These are phyloP conservation scores for Medicago ruthenica DNA, from an alignment of 306 rosid genomes.

Conservation along the genomic window DNA sequence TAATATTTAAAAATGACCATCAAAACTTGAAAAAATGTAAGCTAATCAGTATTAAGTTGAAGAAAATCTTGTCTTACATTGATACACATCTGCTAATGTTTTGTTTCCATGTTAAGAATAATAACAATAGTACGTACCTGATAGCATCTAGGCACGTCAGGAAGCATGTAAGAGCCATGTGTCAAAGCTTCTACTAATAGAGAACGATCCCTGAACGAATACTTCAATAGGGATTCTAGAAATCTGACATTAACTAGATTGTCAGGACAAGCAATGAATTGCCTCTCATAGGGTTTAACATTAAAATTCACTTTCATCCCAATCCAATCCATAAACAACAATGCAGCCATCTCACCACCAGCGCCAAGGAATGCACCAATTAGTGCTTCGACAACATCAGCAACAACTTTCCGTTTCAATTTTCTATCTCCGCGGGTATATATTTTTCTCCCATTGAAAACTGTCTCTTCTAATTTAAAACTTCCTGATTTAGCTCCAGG, in stretches of 20 bases:
- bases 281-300: conserved; percentile 51
- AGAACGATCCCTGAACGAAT: conserved; percentile 63
- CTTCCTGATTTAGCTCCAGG: conserved; percentile 59
- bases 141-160: conserved; percentile 81
- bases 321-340: conserved; percentile 69
- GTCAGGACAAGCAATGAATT: conserved; percentile 46
- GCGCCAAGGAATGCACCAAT: conserved; percentile 83
- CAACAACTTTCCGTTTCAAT: conserved; percentile 60
- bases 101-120: conserved; percentile 4
- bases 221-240: conserved; percentile 63
- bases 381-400: conserved; percentile 93
- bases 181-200: conserved; percentile 84
- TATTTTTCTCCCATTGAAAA: conserved; percentile 33
- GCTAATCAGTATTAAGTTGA: neutral
- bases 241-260: conserved; percentile 55
- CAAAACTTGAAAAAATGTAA: neutral
- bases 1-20: conserved; percentile 5
- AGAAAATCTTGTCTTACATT: neutral
- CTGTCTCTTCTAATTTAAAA: conserved; percentile 44
- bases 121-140: conserved; percentile 60
- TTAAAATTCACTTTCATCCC: conserved; percentile 71
- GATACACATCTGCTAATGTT: neutral
- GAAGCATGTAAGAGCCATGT: conserved; percentile 93
- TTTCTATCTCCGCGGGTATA: conserved; percentile 57
- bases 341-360: conserved; percentile 76